A percentile compares a stretch with the other conserved stretches of the same genome.
phyloP scores from a whole-genome alignment of 1,139 yeast genomes.

The Pichia sp. region DNA sequence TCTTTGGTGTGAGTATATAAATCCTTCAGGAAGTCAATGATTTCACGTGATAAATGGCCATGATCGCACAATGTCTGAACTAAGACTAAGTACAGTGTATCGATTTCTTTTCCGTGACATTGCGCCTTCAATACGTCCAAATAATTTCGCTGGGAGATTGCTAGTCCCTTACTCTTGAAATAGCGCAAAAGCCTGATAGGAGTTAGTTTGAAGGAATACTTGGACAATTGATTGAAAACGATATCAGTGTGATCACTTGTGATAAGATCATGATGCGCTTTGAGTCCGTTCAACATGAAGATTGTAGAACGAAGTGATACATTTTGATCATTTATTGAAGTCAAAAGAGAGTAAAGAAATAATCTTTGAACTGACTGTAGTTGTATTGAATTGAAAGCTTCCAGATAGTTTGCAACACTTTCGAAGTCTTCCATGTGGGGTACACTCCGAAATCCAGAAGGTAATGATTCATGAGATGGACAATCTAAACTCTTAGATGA shows the following conservation, averaged over 20 bases:
- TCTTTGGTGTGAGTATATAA: slow-evolving; percentile 10
- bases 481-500: neutral
- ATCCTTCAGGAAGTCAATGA: slow-evolving; percentile 2
- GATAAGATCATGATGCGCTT: slow-evolving; percentile 4
- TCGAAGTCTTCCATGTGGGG: slow-evolving; percentile 11
- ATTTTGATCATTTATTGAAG: slow-evolving; percentile 16
- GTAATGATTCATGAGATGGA: slow-evolving; percentile 6
- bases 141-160: slow-evolving; percentile 12
- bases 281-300: slow-evolving; percentile 13
- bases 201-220: slow-evolving; percentile 8
- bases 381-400: slow-evolving; percentile 4
- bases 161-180: slow-evolving; percentile 8
- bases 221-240: slow-evolving; percentile 14
- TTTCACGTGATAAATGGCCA: slow-evolving; percentile 3
- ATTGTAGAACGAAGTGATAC: slow-evolving; percentile 15
- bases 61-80: slow-evolving; percentile 7
- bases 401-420: slow-evolving; percentile 6
- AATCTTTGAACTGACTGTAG: slow-evolving; percentile 10
- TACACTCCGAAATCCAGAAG: slow-evolving; percentile 9
- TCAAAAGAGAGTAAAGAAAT: slow-evolving; percentile 13
- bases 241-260: slow-evolving; percentile 13
- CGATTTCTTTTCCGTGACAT: slow-evolving; percentile 20
- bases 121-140: slow-evolving; percentile 15
- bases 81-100: slow-evolving; percentile 17
- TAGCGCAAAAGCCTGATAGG: slow-evolving; percentile 13